Evolutionary conservation across 495 filamentous ascomycete species (phyloP), one percentile per base, ranked within the genome.

Genomic region (Margaritispora aquatica): DNA sequence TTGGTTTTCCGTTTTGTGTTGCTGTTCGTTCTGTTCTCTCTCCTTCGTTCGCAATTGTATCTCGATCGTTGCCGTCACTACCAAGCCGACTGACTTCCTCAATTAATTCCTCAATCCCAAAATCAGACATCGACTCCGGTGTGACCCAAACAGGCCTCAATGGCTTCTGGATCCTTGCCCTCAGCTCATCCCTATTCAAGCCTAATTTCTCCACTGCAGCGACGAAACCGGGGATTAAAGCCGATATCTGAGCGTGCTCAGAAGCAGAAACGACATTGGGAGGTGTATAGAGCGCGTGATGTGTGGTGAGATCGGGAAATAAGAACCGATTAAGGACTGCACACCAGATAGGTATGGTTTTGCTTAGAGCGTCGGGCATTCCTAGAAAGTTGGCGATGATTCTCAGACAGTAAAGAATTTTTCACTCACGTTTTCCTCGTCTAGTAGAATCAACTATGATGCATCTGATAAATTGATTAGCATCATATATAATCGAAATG

Each of bases 391-490:
- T 5, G 17, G 29, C 27, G 23, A 2, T 2, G 53, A 38, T 50
- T n/a, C n/a, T n/a, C n/a, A n/a, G n/a, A n/a, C n/a, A n/a, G n/a
- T n/a, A n/a, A n/a, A n/a, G n/a, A n/a, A n/a, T n/a, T n/a, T n/a
- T n/a, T n/a, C n/a, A n/a, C 78, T 62, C 78, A 84, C 86, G 79
- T 77, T 98, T 98, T 11, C 93, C 93, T 54, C 92, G 77, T 52
- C 92, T 78, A 1, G 93, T 98, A n/a, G 92, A 96, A 73, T 98
- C 94, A 36, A 96, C 89, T 49, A 98, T 86, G 63, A 97, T 88
- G 69, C 88, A 92, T 27, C 90, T 91, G n/a, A n/a, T n/a, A n/a
- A n/a, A n/a, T n/a, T n/a, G n/a, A n/a, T n/a, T n/a, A n/a, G n/a
- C n/a, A n/a, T n/a, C n/a, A n/a, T n/a, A n/a, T n/a, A n/a, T n/a